Evolutionary conservation across 2,329 filamentous ascomycete species (phyloP), one percentile per base, ranked within the genome.

Genomic region (Nemania sp.): DNA sequence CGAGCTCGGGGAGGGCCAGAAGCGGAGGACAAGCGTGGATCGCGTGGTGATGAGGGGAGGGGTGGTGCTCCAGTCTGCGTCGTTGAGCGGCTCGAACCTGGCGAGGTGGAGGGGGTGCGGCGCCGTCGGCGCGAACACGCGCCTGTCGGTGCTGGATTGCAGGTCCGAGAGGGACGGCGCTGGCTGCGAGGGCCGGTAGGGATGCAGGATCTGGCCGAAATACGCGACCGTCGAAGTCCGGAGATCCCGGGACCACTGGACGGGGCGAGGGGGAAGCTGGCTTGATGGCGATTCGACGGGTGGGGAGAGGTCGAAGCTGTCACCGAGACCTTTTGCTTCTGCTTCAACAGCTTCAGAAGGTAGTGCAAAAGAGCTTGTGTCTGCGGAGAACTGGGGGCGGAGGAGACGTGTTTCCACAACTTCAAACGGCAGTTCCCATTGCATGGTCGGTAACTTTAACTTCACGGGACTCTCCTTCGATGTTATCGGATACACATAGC

Each of bases 171-270:
- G 35, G 25, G 50, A 34, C 15, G 50, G 59, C 10, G 60, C 50
- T 10, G 66, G 29, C 42, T 48, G 29, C 9, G 58, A 54, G 11
- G 57, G 50, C 2, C 52, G 13, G 21, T 66, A 60, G 20, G 59
- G 50, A 37, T 72, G 68, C 20, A 86, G 76, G 35, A 85, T 63
- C 54, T 83, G 79, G 17, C 84, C 84, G 65, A 86, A 86, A 2
- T 76, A 74, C 11, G 82, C 81, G 2, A 68, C 71, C 1, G 79
- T 78, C 9, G 59, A 68, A 47, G 64, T 72, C 54, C 17, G 60
- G 21, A 51, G 57, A 46, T 20, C 58, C 13, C 54, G 49, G 9
- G 63, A 71, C 70, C 73, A 74, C 49, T 58, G 61, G 1, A 73
- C 51, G 3, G 65, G 58, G 46, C 64, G 37, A 18, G 32, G 5